Base-by-base conservation (phyloP, 2,329 filamentous ascomycete species). In the Clonostachys rosea region DNA sequence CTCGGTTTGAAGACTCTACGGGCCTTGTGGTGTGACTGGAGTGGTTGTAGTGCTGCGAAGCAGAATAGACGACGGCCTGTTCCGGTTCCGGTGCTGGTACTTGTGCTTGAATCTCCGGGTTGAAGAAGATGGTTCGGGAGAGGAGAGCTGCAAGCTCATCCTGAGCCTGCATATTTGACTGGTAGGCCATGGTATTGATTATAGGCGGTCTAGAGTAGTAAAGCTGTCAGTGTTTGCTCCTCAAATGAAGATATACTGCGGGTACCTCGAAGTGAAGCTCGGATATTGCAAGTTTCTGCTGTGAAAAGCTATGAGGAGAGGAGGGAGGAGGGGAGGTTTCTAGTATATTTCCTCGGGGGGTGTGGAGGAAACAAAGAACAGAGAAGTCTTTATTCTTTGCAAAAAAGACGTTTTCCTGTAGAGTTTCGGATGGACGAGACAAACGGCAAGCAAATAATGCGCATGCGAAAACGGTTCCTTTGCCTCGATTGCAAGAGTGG, bases 101-200 rank as follows among this genome's bases (percentile, higher is more conserved):
- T 36, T 62, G 51, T 13, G 50, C 47, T 42, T 59, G 56, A 8
- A 58, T 58, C 44, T 70, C 65, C 6, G 73, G 68, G 52, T 74
- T 70, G 54, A 94, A 76, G 46, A 77, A 87, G 67, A 95, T 78
- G 62, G 88, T 87, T 55, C 82, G 83, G 45, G 86, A 78, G 66
- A 96, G 91, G 58, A 95, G 83, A 49, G 79, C 73, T n/a, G 86
- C 79, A 35, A 96, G 84, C 56, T 95, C 91, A 53, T 95, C 88
- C 62, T 91, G 84, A 58, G 83, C 78, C 66, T 86, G 82, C 71
- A 80, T 78, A 47, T 49, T 56, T 60, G 64, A 57, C 54, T 67
- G 69, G 53, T 68, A 52, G 56, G 68, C 68, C 50, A 64, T 67
- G 68, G 71, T 71, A 10, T 30, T 9, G 43, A 48, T 56, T 58